These are phyloP conservation scores for Orbilia brochopaga DNA, from an alignment of 2,329 filamentous ascomycete species.

Conservation along the genomic window DNA sequence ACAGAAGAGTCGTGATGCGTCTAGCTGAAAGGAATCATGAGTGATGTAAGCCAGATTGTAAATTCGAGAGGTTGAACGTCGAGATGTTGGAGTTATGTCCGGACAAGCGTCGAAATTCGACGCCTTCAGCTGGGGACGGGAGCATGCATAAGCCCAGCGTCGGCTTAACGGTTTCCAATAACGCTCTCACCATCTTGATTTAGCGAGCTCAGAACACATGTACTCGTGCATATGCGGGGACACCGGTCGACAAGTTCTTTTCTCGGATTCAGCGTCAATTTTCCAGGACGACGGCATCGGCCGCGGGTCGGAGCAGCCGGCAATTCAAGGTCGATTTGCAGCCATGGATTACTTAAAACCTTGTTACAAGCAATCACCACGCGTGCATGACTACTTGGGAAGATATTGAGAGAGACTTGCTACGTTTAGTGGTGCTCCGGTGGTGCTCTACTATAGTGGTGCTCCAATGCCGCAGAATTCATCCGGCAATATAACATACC, in stretches of 20 bases:
- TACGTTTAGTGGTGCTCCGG: too few species aligned
- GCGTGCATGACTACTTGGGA: neutral
- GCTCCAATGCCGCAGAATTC: neutral
- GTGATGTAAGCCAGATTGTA: neutral
- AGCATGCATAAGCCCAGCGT: neutral
- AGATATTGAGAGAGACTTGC: neutral
- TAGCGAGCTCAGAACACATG: neutral
- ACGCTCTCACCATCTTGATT: neutral
- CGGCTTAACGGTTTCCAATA: neutral
- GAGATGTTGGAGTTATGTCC: conserved; percentile 6
- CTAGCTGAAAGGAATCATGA: neutral
- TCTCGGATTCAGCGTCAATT: neutral
- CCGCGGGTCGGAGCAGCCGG: neutral
- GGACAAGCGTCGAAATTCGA: neutral
- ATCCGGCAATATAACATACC: conserved; percentile 1
- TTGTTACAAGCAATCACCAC: neutral
- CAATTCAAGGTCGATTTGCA: neutral
- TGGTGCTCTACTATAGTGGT: neutral
- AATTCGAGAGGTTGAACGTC: neutral
- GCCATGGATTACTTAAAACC: too few species aligned
- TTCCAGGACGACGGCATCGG: neutral
- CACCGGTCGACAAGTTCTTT: neutral
- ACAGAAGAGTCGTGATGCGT: neutral
- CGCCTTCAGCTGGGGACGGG: conserved; percentile 1
- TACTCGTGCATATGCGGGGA: neutral